Conservation (phyloP, 1,139 yeast genomes). For the Geotrichum aggregatum region DNA sequence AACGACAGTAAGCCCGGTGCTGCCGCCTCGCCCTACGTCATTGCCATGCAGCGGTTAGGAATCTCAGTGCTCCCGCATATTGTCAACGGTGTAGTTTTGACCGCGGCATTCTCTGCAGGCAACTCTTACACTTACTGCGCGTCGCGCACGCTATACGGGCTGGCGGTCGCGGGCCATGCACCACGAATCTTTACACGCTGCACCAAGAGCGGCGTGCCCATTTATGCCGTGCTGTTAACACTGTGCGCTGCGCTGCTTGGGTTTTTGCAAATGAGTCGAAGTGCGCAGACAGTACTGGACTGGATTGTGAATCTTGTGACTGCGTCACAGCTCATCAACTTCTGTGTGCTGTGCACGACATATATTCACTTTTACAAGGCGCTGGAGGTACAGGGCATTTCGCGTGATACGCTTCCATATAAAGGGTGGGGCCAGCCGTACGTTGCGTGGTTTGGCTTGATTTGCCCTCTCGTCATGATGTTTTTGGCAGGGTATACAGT, state of each 20-base stretch:
- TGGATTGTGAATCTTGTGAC: slow-evolving; percentile 77
- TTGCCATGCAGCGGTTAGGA: slow-evolving; percentile 54
- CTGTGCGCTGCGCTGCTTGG: slow-evolving; percentile 48
- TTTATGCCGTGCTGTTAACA: slow-evolving; percentile 47
- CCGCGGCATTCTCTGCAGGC: slow-evolving; percentile 69
- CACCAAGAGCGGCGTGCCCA: slow-evolving; percentile 58
- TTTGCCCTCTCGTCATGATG: slow-evolving; percentile 56
- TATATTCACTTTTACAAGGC: slow-evolving; percentile 65
- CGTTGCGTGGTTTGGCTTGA: slow-evolving; percentile 40
- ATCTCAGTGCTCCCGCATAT: slow-evolving; percentile 57
- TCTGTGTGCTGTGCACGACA: slow-evolving; percentile 58
- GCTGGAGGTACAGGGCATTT: slow-evolving; percentile 53
- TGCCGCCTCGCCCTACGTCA: slow-evolving; percentile 60
- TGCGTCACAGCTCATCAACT: slow-evolving; percentile 73
- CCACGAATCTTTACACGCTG: slow-evolving; percentile 45
- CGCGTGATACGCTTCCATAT: slow-evolving; percentile 52
- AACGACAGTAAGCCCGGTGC: slow-evolving; percentile 54
- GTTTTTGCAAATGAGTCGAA: slow-evolving; percentile 55
- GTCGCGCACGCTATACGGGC: slow-evolving; percentile 53
- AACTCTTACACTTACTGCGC: slow-evolving; percentile 69
- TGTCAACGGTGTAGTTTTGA: slow-evolving; percentile 57
- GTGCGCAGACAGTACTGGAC: slow-evolving; percentile 61
- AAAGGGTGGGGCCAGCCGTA: slow-evolving; percentile 57
- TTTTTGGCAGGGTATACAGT: slow-evolving; percentile 64
- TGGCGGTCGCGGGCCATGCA: slow-evolving; percentile 55